Base-by-base conservation (phyloP, 2,329 filamentous ascomycete species). In the Verruconis gallopava region DNA sequence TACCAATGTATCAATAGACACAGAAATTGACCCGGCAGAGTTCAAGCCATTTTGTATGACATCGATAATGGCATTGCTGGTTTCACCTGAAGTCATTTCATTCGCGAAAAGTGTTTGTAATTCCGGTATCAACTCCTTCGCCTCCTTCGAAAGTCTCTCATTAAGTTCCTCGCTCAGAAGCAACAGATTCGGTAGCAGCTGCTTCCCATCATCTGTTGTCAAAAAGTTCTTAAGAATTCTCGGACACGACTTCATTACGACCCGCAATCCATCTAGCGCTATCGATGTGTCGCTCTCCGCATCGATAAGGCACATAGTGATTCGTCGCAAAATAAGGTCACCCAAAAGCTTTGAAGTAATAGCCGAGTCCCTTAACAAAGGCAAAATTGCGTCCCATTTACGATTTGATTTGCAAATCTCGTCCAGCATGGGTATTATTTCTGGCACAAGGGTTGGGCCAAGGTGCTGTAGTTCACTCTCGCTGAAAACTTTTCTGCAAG, bases 1-100 rank as follows among this genome's bases (percentile, higher is more conserved):
- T 13, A 74, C 58, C n/a, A 79, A 55, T 4, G 72, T 70, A 38
- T 69, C 67, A n/a, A 75, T 62, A 1, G 73, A 72, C 22, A 62
- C 49, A 18, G 57, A 58, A 21, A 61, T 56, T 47, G 54, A 45
- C 15, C 58, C 59, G 4, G 69, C 66, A 22, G 66, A 58, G 21
- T 59, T 57, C 18, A 77, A 59, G 19, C 66, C 71, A 43, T 68
- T 63, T 30, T 69, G 61, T 4, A 78, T 62, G 15, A 76, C 64
- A 35, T 69, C 63, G 43, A 70, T 63, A n/a, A 66, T 63, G 1
- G 68, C 67, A 36, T 64, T 59, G 13, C 61, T 59, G 17, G 60
- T 63, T 25, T 60, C 53, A 36, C 59, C 53, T 2, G 53, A 58
- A 17, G 56, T 59, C 19, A 61, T 58, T n/a, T 56, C 18, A 52